Base-by-base conservation (phyloP, 441 rosid species). In the Metrosideros polymorpha region DNA sequence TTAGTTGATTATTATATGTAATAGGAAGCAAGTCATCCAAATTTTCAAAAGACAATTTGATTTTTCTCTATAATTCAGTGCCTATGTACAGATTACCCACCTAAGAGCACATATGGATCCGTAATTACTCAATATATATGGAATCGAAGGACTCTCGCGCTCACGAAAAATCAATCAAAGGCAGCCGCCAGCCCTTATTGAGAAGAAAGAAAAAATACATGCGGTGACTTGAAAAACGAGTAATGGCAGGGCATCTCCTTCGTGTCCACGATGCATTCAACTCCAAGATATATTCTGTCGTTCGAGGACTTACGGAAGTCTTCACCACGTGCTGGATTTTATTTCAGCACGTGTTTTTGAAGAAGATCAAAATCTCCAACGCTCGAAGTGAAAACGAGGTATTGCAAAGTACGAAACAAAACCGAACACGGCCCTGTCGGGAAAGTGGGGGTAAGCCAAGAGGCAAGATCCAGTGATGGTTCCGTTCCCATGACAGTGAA, bases 201-300 rank as follows among this genome's bases (percentile, higher is more conserved):
- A 1, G 24, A 30, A 10, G 14, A 6, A 43, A 43, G 7, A 45
- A 45, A 59, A 59, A 15, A 0, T 4, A 61, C 42, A 17, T 61
- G 5, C 0, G 3, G 0, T 2, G 39, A 61, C 42, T 30, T 61
- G 0, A 4, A 18, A 19, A 35, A 4, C 1, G 43, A 63, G 43
- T 35, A 32, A 32, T 17, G 25, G 18, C 4, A 18, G 3, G 4
- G 12, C 45, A 18, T 32, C 43, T 4, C 18, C 4, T 35, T 19
- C 57, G 9, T 9, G 8, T 12, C 1, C 4, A 0, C 1, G 2
- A 19, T 2, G 45, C 47, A 35, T 35, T 19, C n/a, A 9, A 66
- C 35, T 39, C 15, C 13, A 35, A 19, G 45, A 35, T 35, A 35
- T 35, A 10, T 22, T 42, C n/a, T 10, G 22, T 35, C 15, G 15